Evolutionary conservation across 768 basidiomycete species (phyloP), one percentile per base, ranked within the genome.

Genomic region (Tulasnella sp.): DNA sequence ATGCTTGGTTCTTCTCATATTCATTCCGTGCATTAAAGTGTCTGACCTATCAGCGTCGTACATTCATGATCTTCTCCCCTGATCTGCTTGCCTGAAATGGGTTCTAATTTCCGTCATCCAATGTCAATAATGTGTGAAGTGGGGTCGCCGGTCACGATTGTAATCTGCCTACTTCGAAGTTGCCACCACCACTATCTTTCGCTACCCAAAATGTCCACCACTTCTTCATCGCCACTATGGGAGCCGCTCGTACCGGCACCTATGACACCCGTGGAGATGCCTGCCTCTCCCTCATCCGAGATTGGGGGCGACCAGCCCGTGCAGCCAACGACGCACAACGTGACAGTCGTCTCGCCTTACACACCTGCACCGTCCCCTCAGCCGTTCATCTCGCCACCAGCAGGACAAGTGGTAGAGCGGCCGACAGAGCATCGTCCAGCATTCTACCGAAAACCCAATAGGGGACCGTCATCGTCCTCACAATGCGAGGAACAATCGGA

Each of bases 361-460:
- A 58, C 56, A 58, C 56, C 56, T 4, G 56, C 56, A n/a, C 56
- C 56, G 8, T 58, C 56, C n/a, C 56, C 56, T 41, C 43, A 46
- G 38, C 56, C 56, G 4, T 58, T 49, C 25, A 49, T 48, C 56
- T n/a, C 42, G 17, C 56, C 56, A 30, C 29, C 53, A n/a, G 53
- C 31, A n/a, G 21, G 8, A 2, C 41, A 31, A 27, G 19, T 41
- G 24, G 24, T 22, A 27, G 41, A 19, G 21, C 29, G 41, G 8
- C 21, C 54, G 2, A 43, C 24, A 38, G 19, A 7, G 22, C 42
- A 56, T 43, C 31, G 52, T 24, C 45, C 54, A 3, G 22, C 46
- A 9, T 31, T 49, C 8, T 31, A 24, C 8, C 48, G 43, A 21
- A 48, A 22, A n/a, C 19, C 19, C 19, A 31, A 30, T 31, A 49